Percentiles rank a stretch among this genome's conserved stretches.
These are phyloP conservation scores for Ceratocystis harringtonii DNA, from an alignment of 2,329 filamentous ascomycete species.

Conservation along the genomic window DNA sequence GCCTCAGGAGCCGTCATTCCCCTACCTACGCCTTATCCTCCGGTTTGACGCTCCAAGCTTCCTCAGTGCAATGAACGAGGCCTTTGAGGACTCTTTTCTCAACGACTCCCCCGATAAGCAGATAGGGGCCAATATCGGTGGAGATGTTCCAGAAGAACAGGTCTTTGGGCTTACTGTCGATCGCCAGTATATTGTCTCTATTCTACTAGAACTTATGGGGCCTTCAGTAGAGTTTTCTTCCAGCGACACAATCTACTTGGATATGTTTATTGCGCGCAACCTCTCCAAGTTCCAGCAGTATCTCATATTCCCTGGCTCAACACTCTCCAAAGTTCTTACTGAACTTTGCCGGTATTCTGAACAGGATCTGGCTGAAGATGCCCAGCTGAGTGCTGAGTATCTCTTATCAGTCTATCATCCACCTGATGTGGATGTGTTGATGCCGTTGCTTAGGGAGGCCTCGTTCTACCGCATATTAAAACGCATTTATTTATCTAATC, in stretches of 20 bases:
- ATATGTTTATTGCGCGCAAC: constrained; percentile 97
- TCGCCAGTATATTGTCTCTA: constrained; percentile 82
- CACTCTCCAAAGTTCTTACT: constrained; percentile 63
- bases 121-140: constrained; percentile 35
- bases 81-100: constrained; percentile 86
- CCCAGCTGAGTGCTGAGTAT: constrained; percentile 93
- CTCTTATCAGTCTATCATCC: constrained; percentile 86
- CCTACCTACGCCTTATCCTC: constrained; percentile 69
- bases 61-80: constrained; percentile 88
- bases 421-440: constrained; percentile 58
- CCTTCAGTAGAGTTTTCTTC: constrained; percentile 51
- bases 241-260: constrained; percentile 80
- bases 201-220: constrained; percentile 82
- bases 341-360: constrained; percentile 77
- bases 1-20: constrained; percentile 58
- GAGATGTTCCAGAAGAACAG: constrained; percentile 47
- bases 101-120: constrained; percentile 60
- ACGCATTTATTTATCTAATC: constrained; percentile 65
- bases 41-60: constrained; percentile 85
- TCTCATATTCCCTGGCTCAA: constrained; percentile 74
- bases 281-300: constrained; percentile 95
- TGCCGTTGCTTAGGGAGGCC: constrained; percentile 64
- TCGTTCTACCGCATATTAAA: constrained; percentile 87
- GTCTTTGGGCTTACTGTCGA: constrained; percentile 61
- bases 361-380: constrained; percentile 71